Conservation (phyloP, 2,329 filamentous ascomycete species). For the Penicillium sp. region DNA sequence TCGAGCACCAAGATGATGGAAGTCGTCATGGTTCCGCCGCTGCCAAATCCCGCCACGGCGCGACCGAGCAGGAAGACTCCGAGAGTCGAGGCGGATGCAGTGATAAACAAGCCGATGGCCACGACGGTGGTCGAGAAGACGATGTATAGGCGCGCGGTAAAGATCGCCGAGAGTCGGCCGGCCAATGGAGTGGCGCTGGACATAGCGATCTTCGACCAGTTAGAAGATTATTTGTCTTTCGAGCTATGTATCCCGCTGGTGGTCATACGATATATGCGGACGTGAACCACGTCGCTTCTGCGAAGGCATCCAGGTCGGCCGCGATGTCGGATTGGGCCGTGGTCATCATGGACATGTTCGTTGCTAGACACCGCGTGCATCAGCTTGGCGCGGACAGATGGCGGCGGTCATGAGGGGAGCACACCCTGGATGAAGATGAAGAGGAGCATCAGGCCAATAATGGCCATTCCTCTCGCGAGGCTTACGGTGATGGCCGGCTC, state of each 20-base stretch:
- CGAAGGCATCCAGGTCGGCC: constrained; percentile 69
- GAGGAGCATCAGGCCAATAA: constrained; percentile 24
- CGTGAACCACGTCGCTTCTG: constrained; percentile 74
- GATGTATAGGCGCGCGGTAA: constrained; percentile 65
- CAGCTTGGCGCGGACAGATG: no score
- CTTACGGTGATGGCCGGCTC: constrained; percentile 5
- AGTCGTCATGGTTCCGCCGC: constrained; percentile 69
- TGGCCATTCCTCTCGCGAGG: constrained; percentile 14
- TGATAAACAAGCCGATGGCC: constrained; percentile 62
- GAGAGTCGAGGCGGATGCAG: constrained; percentile 59
- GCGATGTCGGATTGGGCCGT: constrained; percentile 77
- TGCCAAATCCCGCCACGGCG: constrained; percentile 65
- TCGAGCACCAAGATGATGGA: constrained; percentile 75
- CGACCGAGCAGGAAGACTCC: constrained; percentile 66
- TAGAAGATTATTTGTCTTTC: not conserved
- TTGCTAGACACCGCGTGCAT: no score
- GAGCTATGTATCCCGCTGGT: not conserved
- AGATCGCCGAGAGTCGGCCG: constrained; percentile 70
- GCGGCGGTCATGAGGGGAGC: no score
- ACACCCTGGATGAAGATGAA: constrained; percentile 28
- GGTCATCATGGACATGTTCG: constrained; percentile 77
- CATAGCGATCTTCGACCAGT: constrained; percentile 50
- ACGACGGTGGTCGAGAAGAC: constrained; percentile 60
- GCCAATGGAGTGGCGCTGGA: constrained; percentile 64
- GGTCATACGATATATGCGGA: constrained; percentile 63